Evolutionary conservation across 2,329 filamentous ascomycete genomes (phyloP).

Genomic region (Dothistroma septosporum): DNA sequence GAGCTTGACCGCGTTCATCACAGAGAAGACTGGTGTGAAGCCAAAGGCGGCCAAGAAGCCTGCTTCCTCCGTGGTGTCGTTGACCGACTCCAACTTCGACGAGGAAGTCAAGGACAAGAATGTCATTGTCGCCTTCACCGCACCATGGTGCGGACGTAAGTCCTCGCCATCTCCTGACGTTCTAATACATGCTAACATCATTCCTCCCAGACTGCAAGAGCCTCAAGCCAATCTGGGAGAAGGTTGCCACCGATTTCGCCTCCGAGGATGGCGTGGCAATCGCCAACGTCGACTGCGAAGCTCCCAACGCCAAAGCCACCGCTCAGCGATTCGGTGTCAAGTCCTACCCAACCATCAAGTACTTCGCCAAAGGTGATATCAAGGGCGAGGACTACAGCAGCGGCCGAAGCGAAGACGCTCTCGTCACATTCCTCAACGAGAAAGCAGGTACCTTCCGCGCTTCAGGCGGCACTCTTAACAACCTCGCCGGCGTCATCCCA

Average conservation of each 20-base stretch:
- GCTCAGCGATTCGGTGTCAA: slow-evolving; percentile 72
- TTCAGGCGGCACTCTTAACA: slow-evolving; percentile 73
- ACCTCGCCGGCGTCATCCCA: slow-evolving; percentile 75
- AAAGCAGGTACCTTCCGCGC: slow-evolving; percentile 84
- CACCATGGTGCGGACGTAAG: slow-evolving; percentile 97
- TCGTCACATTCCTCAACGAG: slow-evolving; percentile 79
- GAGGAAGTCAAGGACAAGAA: slow-evolving; percentile 80
- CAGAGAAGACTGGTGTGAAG: slow-evolving; percentile 81
- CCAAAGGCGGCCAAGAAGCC: slow-evolving; percentile 69
- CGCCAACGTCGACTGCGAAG: slow-evolving; percentile 93
- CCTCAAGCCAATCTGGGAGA: slow-evolving; percentile 87
- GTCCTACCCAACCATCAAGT: slow-evolving; percentile 96
- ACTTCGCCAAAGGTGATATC: slow-evolving; percentile 81
- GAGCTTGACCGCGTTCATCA: slow-evolving; percentile 73
- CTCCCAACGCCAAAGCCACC: slow-evolving; percentile 74
- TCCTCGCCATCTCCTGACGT: slow-evolving; percentile 31
- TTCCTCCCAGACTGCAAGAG: slow-evolving; percentile 79
- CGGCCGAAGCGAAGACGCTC: slow-evolving; percentile 69
- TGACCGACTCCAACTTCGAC: slow-evolving; percentile 77
- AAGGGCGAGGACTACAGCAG: slow-evolving; percentile 68
- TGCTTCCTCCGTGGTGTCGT: slow-evolving; percentile 70
- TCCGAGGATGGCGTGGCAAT: slow-evolving; percentile 75
- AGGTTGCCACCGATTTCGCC: slow-evolving; percentile 74
- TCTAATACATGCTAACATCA: slow-evolving; percentile 5
- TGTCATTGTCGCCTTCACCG: slow-evolving; percentile 93